Base-by-base conservation (phyloP, 257 asterid species). In the Verbena officinalis region DNA sequence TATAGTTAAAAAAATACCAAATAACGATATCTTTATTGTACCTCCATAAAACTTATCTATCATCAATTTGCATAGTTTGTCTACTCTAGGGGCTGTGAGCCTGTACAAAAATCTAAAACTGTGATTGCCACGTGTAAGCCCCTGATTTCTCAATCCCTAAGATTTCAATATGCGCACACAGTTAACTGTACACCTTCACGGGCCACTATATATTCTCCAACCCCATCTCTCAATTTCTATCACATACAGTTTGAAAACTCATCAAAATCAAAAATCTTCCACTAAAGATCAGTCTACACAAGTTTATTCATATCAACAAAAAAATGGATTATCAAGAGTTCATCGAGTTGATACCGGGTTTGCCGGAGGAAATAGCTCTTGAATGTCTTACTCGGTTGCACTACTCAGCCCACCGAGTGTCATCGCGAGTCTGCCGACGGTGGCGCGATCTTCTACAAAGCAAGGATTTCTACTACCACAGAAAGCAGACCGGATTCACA, bases 371-470 rank as follows among this genome's bases (percentile, higher is more conserved):
- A 46, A 53, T 92, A 20, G 96, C 84, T 17, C 85, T 92, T 0
- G 93, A 87, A 60, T 92, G 98, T 70, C 63, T 92, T 70, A 82
- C 86, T 36, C 95, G 95, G n/a, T 36, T 92, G 20, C 97, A 87
- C 89, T 87, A 81, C 78, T 79, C 96, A 0, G 80, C 84, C 12
- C 97, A 89, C 55, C 62, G 62, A 7, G 62, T 72, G 0, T 84
- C 94, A 0, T 67, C 92, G 27, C 77, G 59, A 1, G 98, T 89
- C 15, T 87, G 98, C 79, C 55, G 50, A 2, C 80, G 82, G 7
- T 92, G 98, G 98, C 80, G 84, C 0, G 20, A 55, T 3, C 81
- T 89, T 14, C 63, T 92, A 20, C 87, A 58, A 6, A 85, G 96
- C 73, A 79, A 72, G 65, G 93, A 83, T 7, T 89, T 92, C 36